Conservation (phyloP, 148 eudicot species). For the Rhododendron ferrugineum region DNA sequence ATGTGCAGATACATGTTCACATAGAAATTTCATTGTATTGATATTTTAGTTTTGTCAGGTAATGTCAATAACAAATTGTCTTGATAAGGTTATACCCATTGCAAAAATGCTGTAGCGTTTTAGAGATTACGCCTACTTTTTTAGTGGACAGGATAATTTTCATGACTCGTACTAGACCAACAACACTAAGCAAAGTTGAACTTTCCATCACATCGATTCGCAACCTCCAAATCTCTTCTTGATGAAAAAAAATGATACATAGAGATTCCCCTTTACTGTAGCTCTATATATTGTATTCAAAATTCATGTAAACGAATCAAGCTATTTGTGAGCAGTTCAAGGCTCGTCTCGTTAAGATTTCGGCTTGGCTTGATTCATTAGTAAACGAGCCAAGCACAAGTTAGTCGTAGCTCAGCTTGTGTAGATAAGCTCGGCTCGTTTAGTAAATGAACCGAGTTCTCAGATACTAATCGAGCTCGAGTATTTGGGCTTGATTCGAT, state of each 20-base stretch:
- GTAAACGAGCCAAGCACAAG: neutral
- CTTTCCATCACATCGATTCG: neutral
- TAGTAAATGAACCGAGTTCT: neutral
- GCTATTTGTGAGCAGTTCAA: neutral
- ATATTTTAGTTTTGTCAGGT: neutral
- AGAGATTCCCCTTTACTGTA: neutral
- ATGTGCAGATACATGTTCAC: neutral
- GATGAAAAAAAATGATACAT: neutral
- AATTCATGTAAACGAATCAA: neutral
- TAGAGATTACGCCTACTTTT: neutral
- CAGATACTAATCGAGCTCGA: neutral
- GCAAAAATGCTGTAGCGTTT: neutral
- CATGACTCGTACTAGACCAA: neutral
- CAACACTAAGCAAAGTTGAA: neutral
- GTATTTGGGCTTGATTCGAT: too few species aligned
- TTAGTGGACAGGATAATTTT: neutral
- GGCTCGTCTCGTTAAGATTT: neutral
- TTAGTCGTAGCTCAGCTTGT: too few species aligned
- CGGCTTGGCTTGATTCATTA: neutral
- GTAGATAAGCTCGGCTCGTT: neutral
- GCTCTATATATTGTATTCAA: neutral
- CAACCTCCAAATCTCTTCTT: neutral
- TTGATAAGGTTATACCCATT: neutral
- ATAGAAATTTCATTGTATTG: neutral
- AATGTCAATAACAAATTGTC: neutral